Conservation (phyloP, 192 early-diverging fungal species). For the Phycomyces nitens region DNA sequence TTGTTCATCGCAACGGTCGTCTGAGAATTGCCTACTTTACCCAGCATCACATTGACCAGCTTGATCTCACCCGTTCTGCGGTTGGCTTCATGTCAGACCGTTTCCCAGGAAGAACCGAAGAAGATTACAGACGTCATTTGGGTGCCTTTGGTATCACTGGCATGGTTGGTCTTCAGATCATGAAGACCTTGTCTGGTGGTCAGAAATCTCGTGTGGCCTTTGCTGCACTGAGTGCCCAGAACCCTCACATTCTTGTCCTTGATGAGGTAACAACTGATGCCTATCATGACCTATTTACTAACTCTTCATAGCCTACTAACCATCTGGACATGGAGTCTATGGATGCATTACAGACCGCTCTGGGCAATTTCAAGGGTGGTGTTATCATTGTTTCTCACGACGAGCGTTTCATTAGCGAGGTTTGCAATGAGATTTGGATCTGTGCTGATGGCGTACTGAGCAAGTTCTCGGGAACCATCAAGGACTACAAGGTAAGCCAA, state of each 20-base stretch:
- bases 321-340: slow-evolving; percentile 91
- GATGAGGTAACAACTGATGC: slow-evolving; percentile 71
- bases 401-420: slow-evolving; percentile 88
- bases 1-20: slow-evolving; percentile 88
- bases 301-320: slow-evolving; percentile 85
- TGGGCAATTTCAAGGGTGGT: slow-evolving; percentile 88
- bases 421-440: slow-evolving; percentile 91
- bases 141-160: slow-evolving; percentile 96
- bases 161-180: slow-evolving; percentile 90
- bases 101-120: slow-evolving; percentile 89
- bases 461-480: slow-evolving; percentile 86
- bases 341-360: slow-evolving; percentile 85
- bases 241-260: slow-evolving; percentile 92
- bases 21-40: slow-evolving; percentile 92
- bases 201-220: slow-evolving; percentile 97
- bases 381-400: slow-evolving; percentile 97
- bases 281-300: no score
- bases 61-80: slow-evolving; percentile 79
- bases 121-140: slow-evolving; percentile 93
- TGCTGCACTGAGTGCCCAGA: slow-evolving; percentile 85
- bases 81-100: slow-evolving; percentile 86
- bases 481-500: slow-evolving; percentile 61
- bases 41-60: slow-evolving; percentile 97
- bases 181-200: slow-evolving; percentile 93
- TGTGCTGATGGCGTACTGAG: slow-evolving; percentile 80